Base-by-base conservation (phyloP, 768 basidiomycete species). In the Candolleomyces aberdarensis region DNA sequence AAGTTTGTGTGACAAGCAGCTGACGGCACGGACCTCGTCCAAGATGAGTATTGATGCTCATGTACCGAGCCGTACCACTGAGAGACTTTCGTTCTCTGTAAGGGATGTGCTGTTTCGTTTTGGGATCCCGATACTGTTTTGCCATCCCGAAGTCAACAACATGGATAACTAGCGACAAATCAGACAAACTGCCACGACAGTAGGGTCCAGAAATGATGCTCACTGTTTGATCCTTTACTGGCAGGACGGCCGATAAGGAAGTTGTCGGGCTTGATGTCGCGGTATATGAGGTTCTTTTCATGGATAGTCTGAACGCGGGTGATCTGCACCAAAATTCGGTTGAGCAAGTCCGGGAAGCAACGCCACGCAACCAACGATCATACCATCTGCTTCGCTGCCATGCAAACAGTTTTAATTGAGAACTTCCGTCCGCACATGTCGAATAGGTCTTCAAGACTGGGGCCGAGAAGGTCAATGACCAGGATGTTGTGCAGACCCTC, bases 311-410 rank as follows among this genome's bases (percentile, higher is more conserved):
- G 96, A 3, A 98, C 94, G 61, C 96, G 93, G 52, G 95, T 89
- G 63, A 99, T 85, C 96, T 98, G 72, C 47, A 64, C 57, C 47
- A 47, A 62, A 62, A 92, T 92, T 92, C 20, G 29, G 46, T 15
- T 40, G 32, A n/a, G 11, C 22, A 56, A 94, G 98, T 77, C 98
- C n/a, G 17, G 49, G 26, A 47, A 26, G 97, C 70, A 93, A 90
- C 60, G 97, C 97, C 41, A 26, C 43, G 55, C 40, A 31, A 50
- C 49, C n/a, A 22, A 39, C 47, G 51, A 51, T 40, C 20, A 49
- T 63, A 96, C 96, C 96, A 98, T 99, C 75, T 99, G 97, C 75
- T 92, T 98, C n/a, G 97, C 97, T 55, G 93, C 91, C 96, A 99
- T 94, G 72, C 94, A 97, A 31, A 98, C 96, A 0, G 96, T 98